Evolutionary conservation across 495 filamentous ascomycete genomes (phyloP).

Genomic region (Tuber indicum): DNA sequence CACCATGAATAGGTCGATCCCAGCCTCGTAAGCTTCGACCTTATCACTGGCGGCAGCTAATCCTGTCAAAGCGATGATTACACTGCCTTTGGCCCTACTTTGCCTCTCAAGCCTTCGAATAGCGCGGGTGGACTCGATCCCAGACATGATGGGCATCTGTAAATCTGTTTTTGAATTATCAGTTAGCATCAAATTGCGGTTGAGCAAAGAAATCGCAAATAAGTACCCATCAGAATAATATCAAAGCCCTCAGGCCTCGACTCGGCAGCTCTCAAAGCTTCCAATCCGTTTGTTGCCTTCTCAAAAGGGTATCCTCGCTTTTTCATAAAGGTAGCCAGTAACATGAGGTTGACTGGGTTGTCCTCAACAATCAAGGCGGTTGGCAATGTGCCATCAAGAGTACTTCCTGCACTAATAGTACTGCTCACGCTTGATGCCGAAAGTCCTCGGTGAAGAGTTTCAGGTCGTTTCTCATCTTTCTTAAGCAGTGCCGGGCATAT

Average conservation of each 20-base stretch:
- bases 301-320: constrained; percentile 50
- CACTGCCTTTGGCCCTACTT: constrained; percentile 25
- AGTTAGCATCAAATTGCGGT: constrained; percentile 12
- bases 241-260: constrained; percentile 39
- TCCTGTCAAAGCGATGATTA: constrained; percentile 66
- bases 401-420: background rate
- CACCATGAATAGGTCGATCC: constrained; percentile 67
- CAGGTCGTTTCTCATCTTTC: background rate
- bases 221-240: constrained; percentile 47
- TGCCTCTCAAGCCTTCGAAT: constrained; percentile 56
- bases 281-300: constrained; percentile 54
- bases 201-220: background rate
- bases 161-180: constrained; percentile 49
- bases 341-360: constrained; percentile 46
- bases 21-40: constrained; percentile 59
- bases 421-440: background rate
- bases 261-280: constrained; percentile 52
- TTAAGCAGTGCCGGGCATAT: background rate
- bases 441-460: background rate
- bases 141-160: constrained; percentile 68
- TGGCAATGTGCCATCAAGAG: constrained; percentile 1
- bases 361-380: constrained; percentile 47
- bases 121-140: constrained; percentile 56
- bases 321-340: constrained; percentile 51
- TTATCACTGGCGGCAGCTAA: constrained; percentile 58